Percentiles rank a stretch among this genome's conserved stretches.
Evolutionary conservation across 352 stramenopile species (phyloP).

Genomic region (Blastocystis sp.): DNA sequence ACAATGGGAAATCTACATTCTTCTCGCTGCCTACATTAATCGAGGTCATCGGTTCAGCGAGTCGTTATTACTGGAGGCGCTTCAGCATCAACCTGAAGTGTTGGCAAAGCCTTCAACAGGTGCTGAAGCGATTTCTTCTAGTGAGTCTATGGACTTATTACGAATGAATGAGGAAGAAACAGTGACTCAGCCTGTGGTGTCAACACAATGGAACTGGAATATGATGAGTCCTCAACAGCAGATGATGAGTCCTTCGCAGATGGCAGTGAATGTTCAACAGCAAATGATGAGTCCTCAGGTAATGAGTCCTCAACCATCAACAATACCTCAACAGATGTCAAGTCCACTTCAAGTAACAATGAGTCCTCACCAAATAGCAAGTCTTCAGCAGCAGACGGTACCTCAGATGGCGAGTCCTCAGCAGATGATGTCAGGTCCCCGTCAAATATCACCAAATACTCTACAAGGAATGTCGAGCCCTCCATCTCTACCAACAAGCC

Average conservation of each 20-base stretch:
- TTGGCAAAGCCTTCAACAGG: not conserved
- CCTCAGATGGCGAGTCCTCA: too few relatives aligned
- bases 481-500: not conserved
- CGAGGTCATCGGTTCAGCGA: not conserved
- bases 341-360: too few relatives aligned
- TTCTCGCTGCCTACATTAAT: not conserved
- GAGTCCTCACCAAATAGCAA: too few relatives aligned
- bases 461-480: too few relatives aligned
- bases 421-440: too few relatives aligned
- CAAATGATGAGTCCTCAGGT: too few relatives aligned
- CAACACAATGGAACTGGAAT: not conserved
- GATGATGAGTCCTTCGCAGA: too few relatives aligned
- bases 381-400: too few relatives aligned
- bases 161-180: not conserved
- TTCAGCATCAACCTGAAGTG: not conserved
- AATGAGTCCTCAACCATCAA: too few relatives aligned
- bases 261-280: too few relatives aligned
- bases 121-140: not conserved
- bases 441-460: too few relatives aligned
- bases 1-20: conserved; percentile 29
- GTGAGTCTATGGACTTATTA: not conserved
- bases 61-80: not conserved
- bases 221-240: not conserved
- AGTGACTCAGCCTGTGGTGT: not conserved
- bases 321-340: too few relatives aligned